Base-by-base conservation (phyloP, 176 grass and related monocot species). In the Oryza meridionalis region DNA sequence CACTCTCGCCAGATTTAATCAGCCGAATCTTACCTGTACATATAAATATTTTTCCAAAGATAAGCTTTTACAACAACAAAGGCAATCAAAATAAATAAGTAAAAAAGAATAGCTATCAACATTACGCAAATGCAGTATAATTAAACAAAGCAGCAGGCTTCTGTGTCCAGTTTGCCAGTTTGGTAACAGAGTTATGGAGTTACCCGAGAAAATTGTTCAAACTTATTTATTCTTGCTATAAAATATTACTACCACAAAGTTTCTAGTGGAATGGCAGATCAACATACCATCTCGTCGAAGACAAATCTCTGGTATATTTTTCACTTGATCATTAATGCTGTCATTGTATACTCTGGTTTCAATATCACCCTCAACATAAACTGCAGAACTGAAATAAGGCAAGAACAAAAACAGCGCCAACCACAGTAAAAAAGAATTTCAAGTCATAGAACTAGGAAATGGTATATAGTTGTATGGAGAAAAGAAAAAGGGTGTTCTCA, bases 271-370 rank as follows among this genome's bases (percentile, higher is more conserved):
- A 70, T 62, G 29, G 37, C 74, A 31, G 42, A 80, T 79, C 50
- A 83, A 44, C 84, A 83, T 96, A 96, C 88, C 91, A 84, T 93
- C 91, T 88, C 81, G 87, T 53, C 91, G 86, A 44, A 99, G 72
- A 89, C 83, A 88, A 17, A 96, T 96, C 67, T 99, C 96, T 37
- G 87, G 89, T 85, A 99, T 73, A 67, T 82, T 92, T 90, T 51
- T 99, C n/a, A 99, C 88, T 86, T 96, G 91, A 87, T 80, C 89
- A 65, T 81, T 88, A 75, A 96, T 45, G 84, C 64, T 86, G 67
- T 96, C 96, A 88, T 96, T 94, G 77, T 99, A 99, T 25, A 99
- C 76, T 83, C 96, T 99, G 78, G 89, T 94, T 80, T 99, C 96
- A 47, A 99, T 99, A 89, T 96, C 91, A 66, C 96, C 96, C 83